Evolutionary conservation across 768 basidiomycete species (phyloP), one percentile per base, ranked within the genome.

Genomic region (Mycena galericulata): DNA sequence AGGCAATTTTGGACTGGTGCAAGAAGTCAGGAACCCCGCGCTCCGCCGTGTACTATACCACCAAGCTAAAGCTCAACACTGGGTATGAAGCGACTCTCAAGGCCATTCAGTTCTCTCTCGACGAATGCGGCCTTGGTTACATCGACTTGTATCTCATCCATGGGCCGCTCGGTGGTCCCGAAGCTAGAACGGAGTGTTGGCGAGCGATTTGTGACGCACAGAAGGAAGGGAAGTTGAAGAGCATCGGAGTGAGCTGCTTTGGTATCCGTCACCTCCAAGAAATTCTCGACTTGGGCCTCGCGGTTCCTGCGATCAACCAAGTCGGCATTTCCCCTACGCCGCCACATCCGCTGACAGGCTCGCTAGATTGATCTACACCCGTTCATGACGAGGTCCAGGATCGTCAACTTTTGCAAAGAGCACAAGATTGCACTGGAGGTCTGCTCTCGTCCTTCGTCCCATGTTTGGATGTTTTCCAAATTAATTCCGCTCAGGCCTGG

Each of bases 91-190:
- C 83, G 17, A 83, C 85, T 26, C 81, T 77, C 64, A 81, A 84
- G 59, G 78, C 84, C 38, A 88, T 92, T 67, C 74, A 86, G 68
- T 81, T 79, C 47, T 90, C 89, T 3, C 75, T 92, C 22, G 75
- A 85, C 27, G 78, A 76, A 58, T 88, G 84, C 75, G 85, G 86
- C 0, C 79, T 92, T n/a, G 88, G 82, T 24, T 87, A 88, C 73
- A 88, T 92, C 67, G 91, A 93, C 73, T 79, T 93, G 11, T 94
- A 92, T 79, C 85, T 92, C 62, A 84, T 93, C 34, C 91, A 93
- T 71, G 87, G 87, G 18, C 90, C 92, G 8, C 81, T 89, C 50
- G 90, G 90, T 22, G 91, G 91, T 8, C 80, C 85, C 0, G 67
- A 84, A 51, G 84, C 84, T 29, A 82, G 92, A 22, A 81, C 81